Conservation (phyloP, 106 monocot species). For the Platanthera guangdongensis region DNA sequence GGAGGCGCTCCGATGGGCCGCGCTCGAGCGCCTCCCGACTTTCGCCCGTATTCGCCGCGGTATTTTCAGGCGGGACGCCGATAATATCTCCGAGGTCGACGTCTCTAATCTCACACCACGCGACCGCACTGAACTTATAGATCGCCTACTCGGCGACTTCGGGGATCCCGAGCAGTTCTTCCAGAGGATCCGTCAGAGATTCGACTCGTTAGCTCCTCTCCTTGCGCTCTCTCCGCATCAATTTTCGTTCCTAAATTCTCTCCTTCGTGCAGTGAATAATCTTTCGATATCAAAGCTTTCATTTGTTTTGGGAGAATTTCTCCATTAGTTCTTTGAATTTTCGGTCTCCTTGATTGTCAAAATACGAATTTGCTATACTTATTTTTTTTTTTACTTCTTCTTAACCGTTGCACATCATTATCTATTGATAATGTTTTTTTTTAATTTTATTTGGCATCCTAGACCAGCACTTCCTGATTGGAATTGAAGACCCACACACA, state of each 20-base stretch:
- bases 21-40: slow-evolving; percentile 83
- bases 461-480: too few relatives aligned
- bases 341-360: too few relatives aligned
- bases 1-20: slow-evolving; percentile 86
- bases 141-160: slow-evolving; percentile 60
- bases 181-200: slow-evolving; percentile 57
- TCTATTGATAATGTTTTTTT: not conserved
- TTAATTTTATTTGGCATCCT: not conserved
- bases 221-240: not conserved
- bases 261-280: not conserved
- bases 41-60: slow-evolving; percentile 55
- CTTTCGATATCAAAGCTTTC: too few relatives aligned
- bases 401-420: not conserved
- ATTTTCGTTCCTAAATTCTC: not conserved
- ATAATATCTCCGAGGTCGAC: slow-evolving; percentile 48
- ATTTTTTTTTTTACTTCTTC: not conserved
- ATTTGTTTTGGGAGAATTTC: too few relatives aligned
- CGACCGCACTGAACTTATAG: slow-evolving; percentile 56
- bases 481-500: too few relatives aligned
- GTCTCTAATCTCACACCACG: slow-evolving; percentile 36
- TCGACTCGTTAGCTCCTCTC: slow-evolving; percentile 55
- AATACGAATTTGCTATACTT: not conserved
- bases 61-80: slow-evolving; percentile 25
- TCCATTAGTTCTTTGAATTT: too few relatives aligned
- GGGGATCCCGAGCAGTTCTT: slow-evolving; percentile 65